Evolutionary conservation across 2,329 filamentous ascomycete species (phyloP), one percentile per base, ranked within the genome.

Genomic region (Aspergillus ruber): DNA sequence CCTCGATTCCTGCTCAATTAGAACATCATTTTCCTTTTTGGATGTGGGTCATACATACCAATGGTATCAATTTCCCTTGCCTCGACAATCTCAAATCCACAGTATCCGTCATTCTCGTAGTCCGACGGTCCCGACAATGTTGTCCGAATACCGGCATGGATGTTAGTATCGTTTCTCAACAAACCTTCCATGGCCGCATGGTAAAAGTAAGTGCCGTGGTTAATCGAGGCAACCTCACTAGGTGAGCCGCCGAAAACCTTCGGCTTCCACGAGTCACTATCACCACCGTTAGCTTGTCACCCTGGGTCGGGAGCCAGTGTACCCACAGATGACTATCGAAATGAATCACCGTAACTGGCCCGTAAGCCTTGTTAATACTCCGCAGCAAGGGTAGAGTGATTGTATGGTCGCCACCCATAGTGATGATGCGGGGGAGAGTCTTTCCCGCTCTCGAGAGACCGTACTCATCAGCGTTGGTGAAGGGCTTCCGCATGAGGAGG

Each of bases 181-280:
- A 93, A 74, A 2, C 88, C 88, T 64, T 93, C 87, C 69, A 83
- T 80, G 1, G 84, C 72, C 0, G 88, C 88, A 64, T 91, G 86
- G 71, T 85, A 93, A 71, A 94, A 94, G 73, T 93, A 93, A 1
- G 88, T 93, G 38, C 88, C 88, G 70, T 93, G 87, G 71, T 93
- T 94, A 71, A 94, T 84, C 54, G 78, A 78, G 17, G 88, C 88
- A 35, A 83, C 80, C 51, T 90, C 79, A 23, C 81, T 86, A 0
- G 88, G 88, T 0, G 86, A 83, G 25, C 88, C 88, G 45, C 89
- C 88, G 58, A 94, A 94, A 21, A 93, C 88, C 65, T 91, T 91
- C 39, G 88, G 89, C 49, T 80, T 82, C 87, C 87, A 88, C 60
- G 77, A 77, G 53, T 78, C 77, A 3, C 59, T 71, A 13, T 6